Evolutionary conservation across 2,329 filamentous ascomycete species (phyloP).

Genomic region (Fusarium duplospermum): DNA sequence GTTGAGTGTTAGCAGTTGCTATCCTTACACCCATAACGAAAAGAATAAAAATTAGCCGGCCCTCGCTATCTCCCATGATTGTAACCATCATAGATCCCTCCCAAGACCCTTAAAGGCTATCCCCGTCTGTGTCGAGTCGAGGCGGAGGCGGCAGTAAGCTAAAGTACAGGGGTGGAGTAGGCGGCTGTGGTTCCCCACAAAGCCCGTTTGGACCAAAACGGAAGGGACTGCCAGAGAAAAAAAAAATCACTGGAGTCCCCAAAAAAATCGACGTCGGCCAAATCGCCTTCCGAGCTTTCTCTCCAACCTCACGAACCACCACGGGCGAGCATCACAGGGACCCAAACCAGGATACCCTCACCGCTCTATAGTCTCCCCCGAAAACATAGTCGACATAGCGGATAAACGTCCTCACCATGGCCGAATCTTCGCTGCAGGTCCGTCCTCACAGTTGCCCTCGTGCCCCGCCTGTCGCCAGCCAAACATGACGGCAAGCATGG

Average conservation of each 20-base stretch:
- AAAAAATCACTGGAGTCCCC: conserved; percentile 34
- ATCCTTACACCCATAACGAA: not conserved
- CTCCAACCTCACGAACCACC: conserved; percentile 31
- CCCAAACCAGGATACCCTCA: not conserved
- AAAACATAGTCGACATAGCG: not conserved
- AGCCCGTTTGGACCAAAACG: conserved; percentile 14
- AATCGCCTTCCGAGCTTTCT: conserved; percentile 38
- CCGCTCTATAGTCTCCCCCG: not conserved
- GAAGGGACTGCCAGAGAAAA: conserved; percentile 18
- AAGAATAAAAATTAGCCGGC: not conserved
- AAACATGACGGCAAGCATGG: conserved; percentile 12
- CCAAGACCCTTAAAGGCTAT: conserved; percentile 19
- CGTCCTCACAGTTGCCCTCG: conserved; percentile 45
- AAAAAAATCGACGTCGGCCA: conserved; percentile 33
- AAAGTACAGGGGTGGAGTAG: conserved; percentile 31
- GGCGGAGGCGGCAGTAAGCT: conserved; percentile 3
- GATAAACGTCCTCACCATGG: conserved; percentile 48
- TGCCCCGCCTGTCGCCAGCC: conserved; percentile 43
- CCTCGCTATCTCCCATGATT: not conserved
- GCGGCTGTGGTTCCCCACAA: conserved; percentile 34
- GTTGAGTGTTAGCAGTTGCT: not conserved
- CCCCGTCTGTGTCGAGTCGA: conserved; percentile 13
- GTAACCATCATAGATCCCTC: not conserved
- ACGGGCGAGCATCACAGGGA: not conserved
- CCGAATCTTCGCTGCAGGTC: conserved; percentile 61